Percentiles rank a stretch among this genome's conserved stretches.
These are phyloP conservation scores for Crataegus laevigata DNA, from an alignment of 306 rosid species.

Conservation along the genomic window DNA sequence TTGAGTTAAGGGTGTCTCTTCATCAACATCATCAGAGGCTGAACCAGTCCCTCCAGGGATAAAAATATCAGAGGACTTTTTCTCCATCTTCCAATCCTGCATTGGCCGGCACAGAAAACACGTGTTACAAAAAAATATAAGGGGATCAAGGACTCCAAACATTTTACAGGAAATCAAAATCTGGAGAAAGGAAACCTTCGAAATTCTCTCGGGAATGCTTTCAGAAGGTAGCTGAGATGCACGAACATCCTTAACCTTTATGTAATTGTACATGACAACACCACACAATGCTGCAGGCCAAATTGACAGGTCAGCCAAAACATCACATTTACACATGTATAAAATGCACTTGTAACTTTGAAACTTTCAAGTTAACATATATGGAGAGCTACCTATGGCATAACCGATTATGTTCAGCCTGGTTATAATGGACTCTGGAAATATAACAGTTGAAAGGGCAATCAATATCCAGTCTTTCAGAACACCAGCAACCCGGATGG, in stretches of 20 bases:
- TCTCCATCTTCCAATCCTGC: conserved; percentile 93
- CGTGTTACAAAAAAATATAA: background rate
- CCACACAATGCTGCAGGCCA: conserved; percentile 69
- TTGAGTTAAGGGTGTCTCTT: conserved; percentile 68
- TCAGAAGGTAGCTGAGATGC: conserved; percentile 63
- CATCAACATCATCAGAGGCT: conserved; percentile 40
- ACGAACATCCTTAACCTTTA: conserved; percentile 86
- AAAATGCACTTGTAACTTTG: background rate
- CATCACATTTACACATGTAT: background rate
- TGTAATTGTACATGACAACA: conserved; percentile 87
- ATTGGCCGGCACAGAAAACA: conserved; percentile 4
- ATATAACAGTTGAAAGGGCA: conserved; percentile 90
- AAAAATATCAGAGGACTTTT: conserved; percentile 66
- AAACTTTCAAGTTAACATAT: background rate
- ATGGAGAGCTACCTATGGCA: conserved; percentile 57
- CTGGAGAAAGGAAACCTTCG: conserved; percentile 42
- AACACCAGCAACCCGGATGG: conserved; percentile 92
- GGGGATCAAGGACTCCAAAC: background rate
- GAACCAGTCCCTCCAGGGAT: conserved; percentile 46
- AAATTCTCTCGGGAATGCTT: conserved; percentile 51
- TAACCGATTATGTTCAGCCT: conserved; percentile 86
- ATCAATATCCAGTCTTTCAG: conserved; percentile 92
- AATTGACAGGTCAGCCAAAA: background rate
- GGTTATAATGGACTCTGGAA: conserved; percentile 88
- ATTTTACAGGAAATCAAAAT: background rate